Conservation (phyloP, 495 filamentous ascomycete species). For the Xylaria palmicola region DNA sequence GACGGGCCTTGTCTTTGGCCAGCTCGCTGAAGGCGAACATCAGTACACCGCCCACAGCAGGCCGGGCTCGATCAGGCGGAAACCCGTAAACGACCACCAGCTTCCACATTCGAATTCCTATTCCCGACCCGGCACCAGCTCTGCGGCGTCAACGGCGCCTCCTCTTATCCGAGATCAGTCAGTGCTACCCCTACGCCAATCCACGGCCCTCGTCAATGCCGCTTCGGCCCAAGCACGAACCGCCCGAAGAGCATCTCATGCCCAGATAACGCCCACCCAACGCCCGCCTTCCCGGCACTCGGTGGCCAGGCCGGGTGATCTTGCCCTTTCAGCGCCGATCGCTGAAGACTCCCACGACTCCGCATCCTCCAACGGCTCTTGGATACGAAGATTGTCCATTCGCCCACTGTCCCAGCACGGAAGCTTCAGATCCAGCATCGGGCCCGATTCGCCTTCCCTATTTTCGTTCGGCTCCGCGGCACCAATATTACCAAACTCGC, state of each 20-base stretch:
- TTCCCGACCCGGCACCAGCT: slow-evolving; percentile 42
- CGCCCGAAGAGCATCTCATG: slow-evolving; percentile 35
- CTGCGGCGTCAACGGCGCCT: slow-evolving; percentile 28
- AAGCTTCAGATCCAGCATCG: slow-evolving; percentile 63
- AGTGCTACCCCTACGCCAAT: slow-evolving; percentile 7
- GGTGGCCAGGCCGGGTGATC: slow-evolving; percentile 42
- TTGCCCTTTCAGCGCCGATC: slow-evolving; percentile 29
- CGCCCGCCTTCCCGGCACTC: slow-evolving; percentile 40
- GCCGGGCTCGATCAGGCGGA: slow-evolving; percentile 42
- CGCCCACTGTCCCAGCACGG: slow-evolving; percentile 70
- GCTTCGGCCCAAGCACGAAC: slow-evolving; percentile 25
- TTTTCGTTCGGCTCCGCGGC: slow-evolving; percentile 70
- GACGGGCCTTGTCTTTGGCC: slow-evolving; percentile 53
- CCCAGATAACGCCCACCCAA: slow-evolving; percentile 35
- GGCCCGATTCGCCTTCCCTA: slow-evolving; percentile 66
- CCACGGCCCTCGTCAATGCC: slow-evolving; percentile 24
- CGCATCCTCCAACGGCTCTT: slow-evolving; percentile 62
- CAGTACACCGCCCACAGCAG: slow-evolving; percentile 14
- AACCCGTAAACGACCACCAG: slow-evolving; percentile 43
- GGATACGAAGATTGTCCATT: slow-evolving; percentile 72
- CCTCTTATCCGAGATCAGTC: slow-evolving; percentile 8
- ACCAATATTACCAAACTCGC: slow-evolving; percentile 54
- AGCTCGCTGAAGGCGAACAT: slow-evolving; percentile 31
- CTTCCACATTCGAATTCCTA: slow-evolving; percentile 31
- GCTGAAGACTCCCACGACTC: slow-evolving; percentile 46